Evolutionary conservation across 257 asterid genomes (phyloP), one percentile per base, ranked within the genome.

Genomic region (Echites panduratus): DNA sequence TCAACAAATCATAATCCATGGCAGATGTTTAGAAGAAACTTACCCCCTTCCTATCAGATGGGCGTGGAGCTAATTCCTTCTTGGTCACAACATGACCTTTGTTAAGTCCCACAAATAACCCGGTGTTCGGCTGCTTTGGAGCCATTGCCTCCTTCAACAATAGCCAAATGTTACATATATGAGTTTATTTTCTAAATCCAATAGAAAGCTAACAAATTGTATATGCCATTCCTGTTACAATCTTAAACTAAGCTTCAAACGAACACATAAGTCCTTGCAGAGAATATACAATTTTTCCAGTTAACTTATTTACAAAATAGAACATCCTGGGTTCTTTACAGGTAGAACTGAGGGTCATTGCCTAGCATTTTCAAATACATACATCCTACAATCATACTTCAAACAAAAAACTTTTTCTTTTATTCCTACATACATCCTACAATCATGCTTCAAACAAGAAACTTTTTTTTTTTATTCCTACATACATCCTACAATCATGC

Each of bases 41-140:
- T 75, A 84, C 87, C 81, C 87, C 86, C 76, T 87, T 87, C 27
- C 91, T 76, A 48, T 79, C 86, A 54, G 89, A 82, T 74, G 91
- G 91, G 20, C 86, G 83, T 27, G 89, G 86, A 50, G 83, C 86
- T 71, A 87, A 66, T 73, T 83, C 91, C 79, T 84, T 87, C 86
- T 77, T 82, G 63, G 91, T 87, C 70, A 77, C 79, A 26, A 82
- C 68, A 73, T 84, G 89, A 22, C 91, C 91, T 76, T 76, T 84
- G 82, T 87, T 87, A 76, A 87, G 84, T 47, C 90, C 88, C 56
- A 82, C 90, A 70, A 71, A 79, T 61, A 86, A 80, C 58, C 91
- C 91, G 1, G 84, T 69, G 54, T 79, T 84, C 9, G 86, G 84
- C 82, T 80, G 91, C 44, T 84, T 79, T 43, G 89, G 87, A 77